A percentile compares a stretch with the other conserved stretches of the same genome.
Evolutionary conservation across 495 filamentous ascomycete species (phyloP).

Genomic region (Parathielavia appendiculata): DNA sequence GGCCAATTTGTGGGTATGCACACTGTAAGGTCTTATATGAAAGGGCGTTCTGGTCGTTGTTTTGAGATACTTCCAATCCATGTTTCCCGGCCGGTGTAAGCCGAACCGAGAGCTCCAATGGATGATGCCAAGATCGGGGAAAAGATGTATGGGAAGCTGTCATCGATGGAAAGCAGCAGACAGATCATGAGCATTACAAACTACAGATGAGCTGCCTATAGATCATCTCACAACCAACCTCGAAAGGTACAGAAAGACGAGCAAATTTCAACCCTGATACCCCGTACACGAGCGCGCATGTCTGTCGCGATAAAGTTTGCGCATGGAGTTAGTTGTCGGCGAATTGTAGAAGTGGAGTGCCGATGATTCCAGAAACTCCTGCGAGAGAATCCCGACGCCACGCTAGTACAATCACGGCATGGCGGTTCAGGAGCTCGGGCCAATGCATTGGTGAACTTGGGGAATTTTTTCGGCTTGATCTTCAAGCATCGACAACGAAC

Average conservation of each 20-base stretch:
- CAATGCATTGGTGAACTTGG: constrained; percentile 23
- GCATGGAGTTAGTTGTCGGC: too few species aligned
- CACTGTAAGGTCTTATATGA: too few species aligned
- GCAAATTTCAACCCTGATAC: too few species aligned
- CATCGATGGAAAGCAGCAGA: background rate
- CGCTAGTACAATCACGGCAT: constrained; percentile 23
- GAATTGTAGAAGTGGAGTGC: constrained; percentile 27
- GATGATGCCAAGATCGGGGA: constrained; percentile 9
- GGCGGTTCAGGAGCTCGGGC: constrained; percentile 31
- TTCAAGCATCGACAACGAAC: constrained; percentile 13
- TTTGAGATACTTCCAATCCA: background rate
- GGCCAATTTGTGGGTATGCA: too few species aligned
- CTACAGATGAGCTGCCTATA: too few species aligned
- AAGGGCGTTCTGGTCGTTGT: too few species aligned
- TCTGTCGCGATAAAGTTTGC: too few species aligned
- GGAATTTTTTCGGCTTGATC: constrained; percentile 27
- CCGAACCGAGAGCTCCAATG: background rate
- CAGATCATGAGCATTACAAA: too few species aligned
- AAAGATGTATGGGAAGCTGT: too few species aligned
- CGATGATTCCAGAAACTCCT: constrained; percentile 35
- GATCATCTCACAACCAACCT: too few species aligned
- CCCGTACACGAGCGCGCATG: too few species aligned
- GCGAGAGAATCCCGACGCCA: constrained; percentile 2
- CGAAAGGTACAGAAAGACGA: too few species aligned
- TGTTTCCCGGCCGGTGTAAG: constrained; percentile 14